phyloP scores from a whole-genome alignment of 345 rosid genomes.

The Gossypium thurberi region DNA sequence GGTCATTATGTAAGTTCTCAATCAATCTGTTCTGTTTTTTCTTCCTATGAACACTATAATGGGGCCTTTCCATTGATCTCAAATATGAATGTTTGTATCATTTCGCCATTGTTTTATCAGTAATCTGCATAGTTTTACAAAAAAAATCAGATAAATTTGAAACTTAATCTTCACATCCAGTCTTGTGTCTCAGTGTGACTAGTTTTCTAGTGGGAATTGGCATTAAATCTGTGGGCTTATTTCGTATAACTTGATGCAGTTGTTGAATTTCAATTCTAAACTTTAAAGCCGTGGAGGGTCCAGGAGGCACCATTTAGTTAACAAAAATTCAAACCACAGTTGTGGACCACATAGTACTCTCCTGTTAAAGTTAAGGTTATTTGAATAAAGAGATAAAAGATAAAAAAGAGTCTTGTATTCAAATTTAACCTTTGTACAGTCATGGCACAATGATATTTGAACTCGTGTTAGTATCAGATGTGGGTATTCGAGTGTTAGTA shows the following conservation, averaged over 20 bases:
- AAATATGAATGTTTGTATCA: not conserved
- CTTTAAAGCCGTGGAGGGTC: constrained; percentile 11
- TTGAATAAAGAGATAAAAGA: constrained; percentile 3
- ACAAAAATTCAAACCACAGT: constrained; percentile 4
- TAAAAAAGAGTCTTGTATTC: not conserved
- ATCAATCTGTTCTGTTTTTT: not conserved
- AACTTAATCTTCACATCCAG: not conserved
- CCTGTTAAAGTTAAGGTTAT: not conserved
- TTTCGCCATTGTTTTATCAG: not conserved
- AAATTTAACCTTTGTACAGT: not conserved
- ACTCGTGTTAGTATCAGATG: not conserved
- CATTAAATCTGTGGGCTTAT: constrained; percentile 10
- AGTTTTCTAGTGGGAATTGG: constrained; percentile 2
- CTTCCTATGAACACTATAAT: not conserved
- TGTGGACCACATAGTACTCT: not conserved
- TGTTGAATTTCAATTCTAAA: not conserved
- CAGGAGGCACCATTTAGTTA: not conserved
- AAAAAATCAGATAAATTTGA: not conserved
- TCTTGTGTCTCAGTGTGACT: not conserved
- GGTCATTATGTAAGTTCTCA: constrained; percentile 66
- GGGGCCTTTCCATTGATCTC: not conserved
- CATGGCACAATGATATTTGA: not conserved
- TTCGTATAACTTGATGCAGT: constrained; percentile 1
- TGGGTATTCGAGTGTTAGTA: not conserved
- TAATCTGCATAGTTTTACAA: not conserved